Conservation (phyloP, 441 rosid genomes). For the Pelargonium myrrhifolium region DNA sequence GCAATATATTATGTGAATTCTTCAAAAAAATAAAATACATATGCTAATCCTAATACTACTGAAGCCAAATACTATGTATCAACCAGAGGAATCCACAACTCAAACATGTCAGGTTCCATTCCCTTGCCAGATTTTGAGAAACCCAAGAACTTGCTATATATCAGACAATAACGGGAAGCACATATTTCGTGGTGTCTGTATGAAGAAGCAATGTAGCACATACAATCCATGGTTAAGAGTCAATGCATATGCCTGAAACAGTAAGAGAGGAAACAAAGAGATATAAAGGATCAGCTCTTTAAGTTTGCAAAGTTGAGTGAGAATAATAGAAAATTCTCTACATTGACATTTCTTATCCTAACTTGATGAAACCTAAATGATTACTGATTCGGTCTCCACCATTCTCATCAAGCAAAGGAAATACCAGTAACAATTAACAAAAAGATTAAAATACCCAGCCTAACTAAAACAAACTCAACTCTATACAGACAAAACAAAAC, state of each 20-base stretch:
- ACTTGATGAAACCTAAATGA: too few relatives aligned
- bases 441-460: not conserved
- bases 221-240: constrained; percentile 41
- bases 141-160: constrained; percentile 32
- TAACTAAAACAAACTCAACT: not conserved
- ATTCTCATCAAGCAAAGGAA: not conserved
- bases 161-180: constrained; percentile 32
- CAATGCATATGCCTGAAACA: constrained; percentile 28
- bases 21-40: not conserved
- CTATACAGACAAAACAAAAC: not conserved
- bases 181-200: constrained; percentile 40
- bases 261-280: not conserved
- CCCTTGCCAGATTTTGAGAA: constrained; percentile 32
- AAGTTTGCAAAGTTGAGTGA: not conserved
- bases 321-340: not conserved
- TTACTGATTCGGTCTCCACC: not conserved
- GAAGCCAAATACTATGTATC: constrained; percentile 43
- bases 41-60: constrained; percentile 12
- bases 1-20: not conserved
- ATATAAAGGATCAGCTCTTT: constrained; percentile 12
- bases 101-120: constrained; percentile 20
- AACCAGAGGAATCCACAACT: constrained; percentile 64
- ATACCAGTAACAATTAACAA: not conserved
- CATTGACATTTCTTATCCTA: not conserved
- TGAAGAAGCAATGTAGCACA: constrained; percentile 35